Evolutionary conservation across 2,329 filamentous ascomycete species (phyloP), one percentile per base, ranked within the genome.

Genomic region (Epichloe bromicola): DNA sequence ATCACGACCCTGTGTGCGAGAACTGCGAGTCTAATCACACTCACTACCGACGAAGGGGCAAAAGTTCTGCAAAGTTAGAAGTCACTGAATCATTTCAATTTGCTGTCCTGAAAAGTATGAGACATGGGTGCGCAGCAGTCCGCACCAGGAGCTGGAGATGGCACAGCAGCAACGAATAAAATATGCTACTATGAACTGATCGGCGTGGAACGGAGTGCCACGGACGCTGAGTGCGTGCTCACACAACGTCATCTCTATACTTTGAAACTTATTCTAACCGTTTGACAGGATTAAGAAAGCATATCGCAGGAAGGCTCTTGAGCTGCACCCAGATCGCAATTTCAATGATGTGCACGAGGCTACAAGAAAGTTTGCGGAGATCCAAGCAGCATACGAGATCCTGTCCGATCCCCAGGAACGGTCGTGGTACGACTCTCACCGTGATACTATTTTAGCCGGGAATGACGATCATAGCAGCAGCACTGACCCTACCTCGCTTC

Each of bases 361-460:
- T 2, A 98, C 93, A 1, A 79, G 75, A 57, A 81, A 83, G 49
- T 98, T 98, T 64, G 89, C 93, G 47, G 89, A 96, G 63, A 77
- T 97, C 30, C 91, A 96, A 66, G 79, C 89, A 37, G 93, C 93
- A 45, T 95, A 98, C 65, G 88, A 97, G 66, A 81, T 98, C n/a
- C 78, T 98, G 1, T 95, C 90, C 2, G 93, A 98, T 65, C 83
- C 89, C 11, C 91, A 98, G 65, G 93, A 98, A 66, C 82, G 93
- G 59, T 85, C 90, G 34, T 98, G 93, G 93, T 98, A 98, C 70
- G 91, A 98, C 68, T 89, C 89, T 3, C 93, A 98, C 64, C 84
- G 88, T 54, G 83, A 89, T 58, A 82, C 86, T 48, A 94, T 97
- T 55, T 71, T 97, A 55, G 78, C 79, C 33, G 85, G 83, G 39